Conservation (phyloP, 2,329 filamentous ascomycete species). For the Cladobotryum mycophilum region DNA sequence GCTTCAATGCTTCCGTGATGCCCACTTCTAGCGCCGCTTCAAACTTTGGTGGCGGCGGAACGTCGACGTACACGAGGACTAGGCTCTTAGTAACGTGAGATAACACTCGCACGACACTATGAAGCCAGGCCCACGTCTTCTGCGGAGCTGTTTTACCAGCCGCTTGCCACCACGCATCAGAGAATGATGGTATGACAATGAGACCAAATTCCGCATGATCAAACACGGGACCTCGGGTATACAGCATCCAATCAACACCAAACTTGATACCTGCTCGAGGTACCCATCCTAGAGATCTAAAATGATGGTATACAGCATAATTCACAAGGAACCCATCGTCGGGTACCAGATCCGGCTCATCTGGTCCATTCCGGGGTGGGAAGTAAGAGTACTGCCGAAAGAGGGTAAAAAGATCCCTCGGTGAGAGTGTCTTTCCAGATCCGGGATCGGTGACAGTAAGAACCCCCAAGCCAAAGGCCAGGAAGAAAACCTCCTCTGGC, state of each 20-base stretch:
- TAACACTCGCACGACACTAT: constrained; percentile 83
- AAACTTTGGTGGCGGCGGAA: constrained; percentile 61
- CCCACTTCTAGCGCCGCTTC: constrained; percentile 42
- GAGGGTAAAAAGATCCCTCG: constrained; percentile 54
- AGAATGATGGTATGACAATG: constrained; percentile 77
- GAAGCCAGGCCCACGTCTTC: constrained; percentile 73
- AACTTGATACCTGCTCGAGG: constrained; percentile 92
- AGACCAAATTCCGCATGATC: constrained; percentile 91
- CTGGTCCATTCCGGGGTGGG: constrained; percentile 43
- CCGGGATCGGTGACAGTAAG: constrained; percentile 54
- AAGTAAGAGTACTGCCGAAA: constrained; percentile 67
- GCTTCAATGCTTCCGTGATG: constrained; percentile 56
- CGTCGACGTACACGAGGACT: constrained; percentile 83
- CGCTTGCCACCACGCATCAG: constrained; percentile 63
- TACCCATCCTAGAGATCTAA: constrained; percentile 91
- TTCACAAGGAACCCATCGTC: constrained; percentile 82
- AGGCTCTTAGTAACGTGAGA: constrained; percentile 86
- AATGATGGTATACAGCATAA: constrained; percentile 92
- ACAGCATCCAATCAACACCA: constrained; percentile 88
- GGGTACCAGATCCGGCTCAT: constrained; percentile 46
- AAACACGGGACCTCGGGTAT: constrained; percentile 88
- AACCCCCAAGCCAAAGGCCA: constrained; percentile 72
- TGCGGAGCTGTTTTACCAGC: constrained; percentile 43
- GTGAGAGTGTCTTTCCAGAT: constrained; percentile 41
- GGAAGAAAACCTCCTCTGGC: constrained; percentile 85